phyloP scores from a whole-genome alignment of 2,329 filamentous ascomycete species.

The Hypoxylon sp. region DNA sequence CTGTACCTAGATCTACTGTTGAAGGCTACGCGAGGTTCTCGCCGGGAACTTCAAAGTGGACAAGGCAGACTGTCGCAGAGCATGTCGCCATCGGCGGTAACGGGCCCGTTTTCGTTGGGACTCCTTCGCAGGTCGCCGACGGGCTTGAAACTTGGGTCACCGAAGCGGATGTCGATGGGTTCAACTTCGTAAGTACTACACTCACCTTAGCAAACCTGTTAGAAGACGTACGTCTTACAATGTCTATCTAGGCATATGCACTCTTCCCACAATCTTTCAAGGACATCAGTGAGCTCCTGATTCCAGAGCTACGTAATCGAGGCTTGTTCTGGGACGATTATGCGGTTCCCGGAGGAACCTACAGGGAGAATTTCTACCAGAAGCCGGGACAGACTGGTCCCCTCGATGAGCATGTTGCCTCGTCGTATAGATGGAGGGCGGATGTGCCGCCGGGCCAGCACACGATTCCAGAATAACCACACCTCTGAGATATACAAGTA shows the following conservation, averaged over 20 bases:
- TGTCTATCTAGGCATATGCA: constrained; percentile 67
- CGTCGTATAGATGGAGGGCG: constrained; percentile 62
- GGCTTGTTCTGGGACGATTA: constrained; percentile 71
- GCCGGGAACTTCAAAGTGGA: constrained; percentile 77
- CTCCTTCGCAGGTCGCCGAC: constrained; percentile 75
- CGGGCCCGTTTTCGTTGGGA: constrained; percentile 75
- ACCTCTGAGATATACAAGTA: not conserved
- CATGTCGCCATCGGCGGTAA: constrained; percentile 78
- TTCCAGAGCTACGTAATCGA: constrained; percentile 74
- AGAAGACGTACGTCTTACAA: constrained; percentile 8
- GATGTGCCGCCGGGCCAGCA: constrained; percentile 52
- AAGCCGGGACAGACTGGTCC: constrained; percentile 66
- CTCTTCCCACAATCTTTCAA: constrained; percentile 78
- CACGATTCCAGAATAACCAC: constrained; percentile 49
- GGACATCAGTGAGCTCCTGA: constrained; percentile 75
- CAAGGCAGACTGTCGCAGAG: constrained; percentile 77
- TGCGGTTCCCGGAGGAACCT: constrained; percentile 70
- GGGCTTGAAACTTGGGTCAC: constrained; percentile 76
- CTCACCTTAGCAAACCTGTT: not conserved
- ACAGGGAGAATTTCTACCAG: constrained; percentile 73
- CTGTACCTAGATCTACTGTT: constrained; percentile 62
- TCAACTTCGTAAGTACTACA: constrained; percentile 74
- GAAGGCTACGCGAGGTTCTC: constrained; percentile 70
- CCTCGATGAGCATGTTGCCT: constrained; percentile 66
- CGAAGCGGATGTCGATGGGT: constrained; percentile 80